These are phyloP conservation scores for Gymnopilus junonius DNA, from an alignment of 768 basidiomycete species.

Conservation along the genomic window DNA sequence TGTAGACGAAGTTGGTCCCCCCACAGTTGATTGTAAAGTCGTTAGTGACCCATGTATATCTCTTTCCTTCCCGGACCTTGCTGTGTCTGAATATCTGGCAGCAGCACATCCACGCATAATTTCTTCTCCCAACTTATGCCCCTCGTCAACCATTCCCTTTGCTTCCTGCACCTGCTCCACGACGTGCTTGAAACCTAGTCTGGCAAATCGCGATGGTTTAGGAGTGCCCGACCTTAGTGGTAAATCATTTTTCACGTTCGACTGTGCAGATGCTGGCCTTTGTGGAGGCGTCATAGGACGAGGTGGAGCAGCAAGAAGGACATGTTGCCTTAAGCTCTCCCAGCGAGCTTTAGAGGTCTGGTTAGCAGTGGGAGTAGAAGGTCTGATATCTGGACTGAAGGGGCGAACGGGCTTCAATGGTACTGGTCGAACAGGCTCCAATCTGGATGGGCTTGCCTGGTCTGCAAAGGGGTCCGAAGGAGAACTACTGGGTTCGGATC, in stretches of 20 bases:
- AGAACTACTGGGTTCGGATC: neutral
- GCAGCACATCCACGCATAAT: slow-evolving; percentile 59
- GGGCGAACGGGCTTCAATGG: slow-evolving; percentile 15
- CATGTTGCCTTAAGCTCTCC: slow-evolving; percentile 59
- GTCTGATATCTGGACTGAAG: slow-evolving; percentile 45
- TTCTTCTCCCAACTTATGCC: slow-evolving; percentile 56
- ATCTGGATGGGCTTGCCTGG: slow-evolving; percentile 7
- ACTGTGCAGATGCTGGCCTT: slow-evolving; percentile 32
- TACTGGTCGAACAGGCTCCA: slow-evolving; percentile 25
- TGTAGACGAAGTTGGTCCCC: slow-evolving; percentile 21
- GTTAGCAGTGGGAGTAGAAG: slow-evolving; percentile 27
- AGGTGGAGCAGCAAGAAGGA: slow-evolving; percentile 37
- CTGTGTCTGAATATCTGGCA: slow-evolving; percentile 49
- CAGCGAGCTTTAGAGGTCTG: slow-evolving; percentile 51
- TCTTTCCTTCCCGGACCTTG: slow-evolving; percentile 27
- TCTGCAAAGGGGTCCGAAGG: slow-evolving; percentile 11
- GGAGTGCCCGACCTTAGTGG: slow-evolving; percentile 36
- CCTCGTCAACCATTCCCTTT: slow-evolving; percentile 54
- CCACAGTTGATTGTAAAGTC: slow-evolving; percentile 19
- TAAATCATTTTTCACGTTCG: slow-evolving; percentile 15
- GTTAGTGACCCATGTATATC: slow-evolving; percentile 22
- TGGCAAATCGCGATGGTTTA: slow-evolving; percentile 54
- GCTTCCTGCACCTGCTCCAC: slow-evolving; percentile 68
- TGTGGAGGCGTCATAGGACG: slow-evolving; percentile 32
- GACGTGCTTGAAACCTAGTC: slow-evolving; percentile 63